phyloP scores from a whole-genome alignment of 116 monocot species.

The Zostera marina region DNA sequence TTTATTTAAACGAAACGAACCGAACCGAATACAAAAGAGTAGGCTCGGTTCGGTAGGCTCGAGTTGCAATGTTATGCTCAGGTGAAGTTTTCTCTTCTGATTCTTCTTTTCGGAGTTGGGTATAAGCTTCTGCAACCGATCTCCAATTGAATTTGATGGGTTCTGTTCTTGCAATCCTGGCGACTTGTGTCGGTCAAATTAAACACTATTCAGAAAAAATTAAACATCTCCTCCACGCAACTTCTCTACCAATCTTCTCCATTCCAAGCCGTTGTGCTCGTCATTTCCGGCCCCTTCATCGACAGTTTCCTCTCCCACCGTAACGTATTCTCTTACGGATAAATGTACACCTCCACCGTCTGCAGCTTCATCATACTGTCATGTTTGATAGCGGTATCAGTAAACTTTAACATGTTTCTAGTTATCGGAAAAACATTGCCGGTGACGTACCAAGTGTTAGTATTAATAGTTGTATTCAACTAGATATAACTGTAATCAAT shows the following conservation, averaged over 20 bases:
- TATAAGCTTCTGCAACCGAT: constrained; percentile 78
- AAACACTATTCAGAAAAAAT: constrained; percentile 75
- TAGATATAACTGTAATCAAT: too few relatives aligned
- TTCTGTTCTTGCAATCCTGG: constrained; percentile 64
- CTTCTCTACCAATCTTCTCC: constrained; percentile 83
- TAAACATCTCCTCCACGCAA: constrained; percentile 79
- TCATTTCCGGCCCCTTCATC: constrained; percentile 66
- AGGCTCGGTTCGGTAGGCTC: too few relatives aligned
- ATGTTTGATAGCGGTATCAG: constrained; percentile 74
- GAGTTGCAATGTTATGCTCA: too few relatives aligned
- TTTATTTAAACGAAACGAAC: too few relatives aligned
- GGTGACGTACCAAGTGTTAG: constrained; percentile 89
- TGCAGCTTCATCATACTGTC: constrained; percentile 65
- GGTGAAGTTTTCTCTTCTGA: constrained; percentile 62
- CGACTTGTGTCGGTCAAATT: constrained; percentile 88
- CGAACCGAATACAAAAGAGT: too few relatives aligned
- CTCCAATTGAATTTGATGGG: constrained; percentile 76
- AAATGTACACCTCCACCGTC: constrained; percentile 39
- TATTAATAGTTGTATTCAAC: too few relatives aligned
- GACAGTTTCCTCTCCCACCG: constrained; percentile 53
- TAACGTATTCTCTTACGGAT: constrained; percentile 45
- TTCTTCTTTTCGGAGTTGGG: constrained; percentile 76
- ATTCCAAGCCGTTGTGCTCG: constrained; percentile 63
- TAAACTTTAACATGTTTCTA: constrained; percentile 90
- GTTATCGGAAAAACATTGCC: constrained; percentile 89